Base-by-base conservation (phyloP, 768 basidiomycete genomes). In the Suillus weaverae region DNA sequence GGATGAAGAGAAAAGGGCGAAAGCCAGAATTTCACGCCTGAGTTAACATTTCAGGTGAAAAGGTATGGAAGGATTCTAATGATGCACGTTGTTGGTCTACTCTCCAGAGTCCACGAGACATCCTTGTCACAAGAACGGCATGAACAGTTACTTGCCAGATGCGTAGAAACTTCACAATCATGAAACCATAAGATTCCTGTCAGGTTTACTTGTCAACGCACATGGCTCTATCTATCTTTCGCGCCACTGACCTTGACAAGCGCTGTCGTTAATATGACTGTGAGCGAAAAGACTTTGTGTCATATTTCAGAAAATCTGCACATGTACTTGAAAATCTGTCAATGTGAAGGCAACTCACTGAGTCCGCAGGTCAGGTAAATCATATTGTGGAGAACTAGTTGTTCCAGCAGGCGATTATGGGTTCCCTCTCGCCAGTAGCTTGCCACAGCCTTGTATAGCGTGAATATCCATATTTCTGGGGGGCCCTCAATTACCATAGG, bases 361-460 rank as follows among this genome's bases (percentile, higher is more conserved):
- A 59, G 57, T 32, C 57, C 57, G 30, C 57, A 59, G 18, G 57
- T 59, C 26, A 59, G 3, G 57, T 41, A 59, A 59, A 59, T 59
- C 3, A 32, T 11, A 41, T 59, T 59, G 18, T 59, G 57, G 6
- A 30, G 18, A 39, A 59, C 30, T 26, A 59, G 30, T 20, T 13
- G 57, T 32, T 6, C 30, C 26, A 59, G 8, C 30, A 59, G 39
- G 10, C 57, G 57, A 59, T 59, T 59, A 20, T 59, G 18, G 3
- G 57, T 41, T 4, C 57, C 57, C 11, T 59, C 57, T 32, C 26
- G 38, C 57, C 57, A 59, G 22, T 59, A 59, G 39, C 39, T 32
- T 20, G 3, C 6, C 1, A 30, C 11, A 6, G 30, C 39, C 39
- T 59, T 59, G 57, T 59, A 59, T 30, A 59, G 3, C 26, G 26